These are phyloP conservation scores for Buxus sempervirens DNA, from an alignment of 164 flowering plant genomes.

Conservation along the genomic window DNA sequence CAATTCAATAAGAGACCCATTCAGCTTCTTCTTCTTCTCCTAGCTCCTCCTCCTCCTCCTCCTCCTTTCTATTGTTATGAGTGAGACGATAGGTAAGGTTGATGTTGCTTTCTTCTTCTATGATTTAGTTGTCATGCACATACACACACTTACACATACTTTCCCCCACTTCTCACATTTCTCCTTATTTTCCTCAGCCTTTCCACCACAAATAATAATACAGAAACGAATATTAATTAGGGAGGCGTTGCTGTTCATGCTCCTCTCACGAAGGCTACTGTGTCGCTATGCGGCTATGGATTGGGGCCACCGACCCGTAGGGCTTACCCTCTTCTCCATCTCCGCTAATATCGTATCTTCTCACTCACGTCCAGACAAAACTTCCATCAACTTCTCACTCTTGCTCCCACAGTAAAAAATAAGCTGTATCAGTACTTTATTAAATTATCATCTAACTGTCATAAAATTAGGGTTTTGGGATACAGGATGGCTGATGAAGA, in stretches of 20 bases:
- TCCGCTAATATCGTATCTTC: slow-evolving; percentile 21
- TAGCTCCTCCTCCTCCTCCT: too few relatives aligned
- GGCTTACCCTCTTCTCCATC: slow-evolving; percentile 26
- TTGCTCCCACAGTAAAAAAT: slow-evolving; percentile 7
- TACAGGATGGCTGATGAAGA: too few relatives aligned
- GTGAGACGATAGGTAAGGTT: slow-evolving; percentile 12
- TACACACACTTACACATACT: slow-evolving; percentile 17
- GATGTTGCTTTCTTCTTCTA: slow-evolving; percentile 7
- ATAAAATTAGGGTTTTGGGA: too few relatives aligned
- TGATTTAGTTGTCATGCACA: slow-evolving; percentile 21
- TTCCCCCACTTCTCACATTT: not conserved
- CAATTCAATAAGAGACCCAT: slow-evolving; percentile 17
- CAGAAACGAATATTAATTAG: slow-evolving; percentile 14
- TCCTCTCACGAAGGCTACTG: slow-evolving; percentile 23
- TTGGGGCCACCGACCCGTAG: slow-evolving; percentile 39
- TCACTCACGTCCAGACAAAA: slow-evolving; percentile 17
- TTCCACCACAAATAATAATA: slow-evolving; percentile 9
- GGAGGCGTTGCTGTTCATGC: slow-evolving; percentile 23
- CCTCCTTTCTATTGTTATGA: slow-evolving; percentile 1
- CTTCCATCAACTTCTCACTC: slow-evolving; percentile 20
- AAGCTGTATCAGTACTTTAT: not conserved
- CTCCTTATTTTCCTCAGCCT: not conserved
- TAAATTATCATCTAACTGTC: too few relatives aligned
- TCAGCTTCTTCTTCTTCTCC: slow-evolving; percentile 1
- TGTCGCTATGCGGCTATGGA: slow-evolving; percentile 27